Conservation (phyloP, 1,284 basidiomycete genomes). For the Sparassis latifolia region DNA sequence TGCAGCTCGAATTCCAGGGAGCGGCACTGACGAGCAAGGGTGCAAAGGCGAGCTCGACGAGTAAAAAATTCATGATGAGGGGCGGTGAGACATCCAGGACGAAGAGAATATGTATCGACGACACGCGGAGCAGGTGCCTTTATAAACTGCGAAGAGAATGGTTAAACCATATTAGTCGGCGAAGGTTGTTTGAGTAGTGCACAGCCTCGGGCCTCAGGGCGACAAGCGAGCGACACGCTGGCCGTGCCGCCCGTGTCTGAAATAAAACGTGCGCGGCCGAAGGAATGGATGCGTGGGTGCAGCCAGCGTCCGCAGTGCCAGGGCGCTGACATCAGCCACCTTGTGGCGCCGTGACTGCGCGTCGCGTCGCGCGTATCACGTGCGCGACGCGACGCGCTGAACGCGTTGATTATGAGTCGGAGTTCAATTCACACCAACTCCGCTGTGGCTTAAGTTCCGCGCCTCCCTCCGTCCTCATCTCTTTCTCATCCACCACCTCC, state of each 20-base stretch:
- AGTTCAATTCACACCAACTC: constrained; percentile 25
- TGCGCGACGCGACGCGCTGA: constrained; percentile 19
- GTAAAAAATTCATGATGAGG: constrained; percentile 1
- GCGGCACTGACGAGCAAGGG: constrained; percentile 2
- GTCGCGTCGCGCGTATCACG: constrained; percentile 1
- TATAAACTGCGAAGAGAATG: too few species aligned
- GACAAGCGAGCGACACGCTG: not conserved
- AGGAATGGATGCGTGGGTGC: not conserved
- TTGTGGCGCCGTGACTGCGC: not conserved
- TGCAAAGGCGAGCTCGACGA: constrained; percentile 1
- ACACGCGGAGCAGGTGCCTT: too few species aligned
- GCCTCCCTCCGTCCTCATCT: constrained; percentile 8
- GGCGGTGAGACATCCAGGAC: too few species aligned
- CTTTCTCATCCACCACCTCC: constrained; percentile 1
- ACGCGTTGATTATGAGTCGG: constrained; percentile 26
- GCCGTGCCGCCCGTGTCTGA: too few species aligned
- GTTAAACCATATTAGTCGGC: too few species aligned
- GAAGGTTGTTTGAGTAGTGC: not conserved
- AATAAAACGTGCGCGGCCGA: too few species aligned
- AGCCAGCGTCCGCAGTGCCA: not conserved
- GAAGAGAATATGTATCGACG: too few species aligned
- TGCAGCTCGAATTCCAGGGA: not conserved
- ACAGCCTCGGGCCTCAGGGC: not conserved
- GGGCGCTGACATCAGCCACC: not conserved
- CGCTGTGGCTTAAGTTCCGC: constrained; percentile 17